Base-by-base conservation (phyloP, 768 basidiomycete genomes). In the Rhodotorula paludigena region DNA sequence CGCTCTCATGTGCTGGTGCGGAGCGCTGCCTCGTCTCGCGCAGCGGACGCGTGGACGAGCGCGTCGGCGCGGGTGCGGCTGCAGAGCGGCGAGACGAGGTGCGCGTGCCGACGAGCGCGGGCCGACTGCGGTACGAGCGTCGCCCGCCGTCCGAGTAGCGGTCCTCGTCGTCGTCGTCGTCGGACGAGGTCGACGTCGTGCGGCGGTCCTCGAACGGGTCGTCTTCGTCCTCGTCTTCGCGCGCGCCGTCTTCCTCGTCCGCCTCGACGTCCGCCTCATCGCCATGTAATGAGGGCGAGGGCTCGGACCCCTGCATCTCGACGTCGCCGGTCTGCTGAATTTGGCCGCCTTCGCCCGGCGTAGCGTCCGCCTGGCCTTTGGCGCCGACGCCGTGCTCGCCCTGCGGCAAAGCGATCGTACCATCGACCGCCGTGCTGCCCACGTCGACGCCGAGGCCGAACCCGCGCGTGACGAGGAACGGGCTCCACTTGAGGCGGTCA, bases 401-500 rank as follows among this genome's bases (percentile, higher is more conserved):
- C n/a, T 44, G 28, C 10, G 23, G 66, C n/a, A 30, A 28, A 39
- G n/a, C 42, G 23, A 14, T 39, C 20, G 18, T 57, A 16, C 62
- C 66, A 12, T 64, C 64, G 32, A 64, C 60, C 42, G 66, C 69
- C 36, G 64, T 64, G 23, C 64, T 58, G 10, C 73, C 64, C 3
- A 68, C 65, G 4, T 72, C 63, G 11, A 44, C 56, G 5, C 15
- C 45, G 28, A 68, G 35, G 10, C 66, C 71, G 12, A 58, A 64
- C 30, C 64, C 72, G 33, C 68, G 42, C 30, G 72, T 72, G 30
- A 91, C 78, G 45, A 96, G 80, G 78, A 94, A 98, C 35, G 94
- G 94, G 69, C 87, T 93, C 89, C 94, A 99, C 76, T 90, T 92
- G 68, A 98, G 82, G 77, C 86, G 86, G 75, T 94, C 91, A 2